Evolutionary conservation across 148 eudicot species (phyloP), one percentile per base, ranked within the genome.

Genomic region (Pharnaceum exiguum): DNA sequence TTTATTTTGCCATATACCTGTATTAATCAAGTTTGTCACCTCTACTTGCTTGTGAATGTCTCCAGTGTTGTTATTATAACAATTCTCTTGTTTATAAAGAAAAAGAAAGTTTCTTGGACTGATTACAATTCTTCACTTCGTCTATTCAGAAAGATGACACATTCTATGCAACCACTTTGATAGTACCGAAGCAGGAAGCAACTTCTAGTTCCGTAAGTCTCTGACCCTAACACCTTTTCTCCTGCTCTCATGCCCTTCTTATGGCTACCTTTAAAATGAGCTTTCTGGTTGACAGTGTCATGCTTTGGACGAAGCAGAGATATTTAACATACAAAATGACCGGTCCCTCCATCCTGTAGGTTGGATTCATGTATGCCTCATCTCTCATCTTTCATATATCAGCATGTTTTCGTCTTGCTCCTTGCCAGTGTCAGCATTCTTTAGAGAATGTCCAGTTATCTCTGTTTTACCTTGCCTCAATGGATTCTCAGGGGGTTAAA

Each of bases 141-240:
- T 54, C 15, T 17, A 40, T 71, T 57, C 79, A 87, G 95, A 67
- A 63, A 67, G 81, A 78, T 2, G 75, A 74, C 24, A 76, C 70
- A 28, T 75, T 77, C 45, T 84, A 84, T 31, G 82, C 81, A n/a
- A 84, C 90, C 24, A 82, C 85, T 51, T 66, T 87, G 32, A 84
- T 87, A 63, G 69, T 87, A 38, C 90, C 95, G 19, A 84, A 84
- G 53, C 95, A 87, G 75, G 86, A 87, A 71, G 71, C 88, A 2
- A 82, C 83, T 43, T 82, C 84, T 40, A 59, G 63, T 66, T 82
- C 95, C 19, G 90, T 87, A 77, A 75, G 93, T 75, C 44, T 46
- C 67, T 60, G 13, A 8, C n/a, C 16, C 38, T 15, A 22, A 53
- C 28, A 47, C 37, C 51, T 28, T 37, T 47, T 5, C 50, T 25